These are phyloP conservation scores for Pleurozium schreberi DNA, from an alignment of 225 moss, liverwort and hornwort genomes.

Conservation along the genomic window DNA sequence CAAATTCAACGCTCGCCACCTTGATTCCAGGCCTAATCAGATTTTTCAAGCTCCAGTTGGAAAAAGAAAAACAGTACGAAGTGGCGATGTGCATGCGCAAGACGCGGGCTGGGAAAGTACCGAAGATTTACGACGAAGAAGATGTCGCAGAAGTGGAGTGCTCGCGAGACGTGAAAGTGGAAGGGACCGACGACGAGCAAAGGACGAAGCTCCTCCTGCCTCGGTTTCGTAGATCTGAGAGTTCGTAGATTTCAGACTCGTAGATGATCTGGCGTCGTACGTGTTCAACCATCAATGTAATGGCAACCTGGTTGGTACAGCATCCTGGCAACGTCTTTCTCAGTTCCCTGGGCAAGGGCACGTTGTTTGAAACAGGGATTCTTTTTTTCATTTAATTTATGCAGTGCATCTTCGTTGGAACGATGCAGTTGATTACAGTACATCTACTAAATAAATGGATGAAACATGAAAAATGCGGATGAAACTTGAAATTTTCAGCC, in stretches of 20 bases:
- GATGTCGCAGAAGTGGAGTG: neutral
- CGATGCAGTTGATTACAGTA: neutral
- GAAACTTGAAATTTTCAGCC: neutral
- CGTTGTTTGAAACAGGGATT: neutral
- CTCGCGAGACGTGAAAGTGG: neutral
- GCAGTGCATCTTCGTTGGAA: neutral
- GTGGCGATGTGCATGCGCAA: neutral
- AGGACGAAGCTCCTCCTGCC: neutral
- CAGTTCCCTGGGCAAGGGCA: neutral
- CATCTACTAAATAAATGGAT: too few species aligned
- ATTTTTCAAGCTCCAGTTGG: neutral
- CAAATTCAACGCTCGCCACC: neutral
- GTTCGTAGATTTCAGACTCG: neutral
- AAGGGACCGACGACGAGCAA: neutral
- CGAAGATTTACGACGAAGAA: neutral
- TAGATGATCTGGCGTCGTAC: neutral
- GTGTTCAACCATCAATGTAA: neutral
- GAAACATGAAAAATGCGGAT: neutral
- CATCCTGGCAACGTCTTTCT: neutral
- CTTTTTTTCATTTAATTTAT: neutral
- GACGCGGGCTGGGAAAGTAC: neutral
- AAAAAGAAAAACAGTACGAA: too few species aligned
- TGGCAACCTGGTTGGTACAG: neutral
- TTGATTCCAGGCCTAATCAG: neutral
- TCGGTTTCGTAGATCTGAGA: neutral